Conservation (phyloP, 768 basidiomycete genomes). For the Trichaptum fuscoviolaceum region DNA sequence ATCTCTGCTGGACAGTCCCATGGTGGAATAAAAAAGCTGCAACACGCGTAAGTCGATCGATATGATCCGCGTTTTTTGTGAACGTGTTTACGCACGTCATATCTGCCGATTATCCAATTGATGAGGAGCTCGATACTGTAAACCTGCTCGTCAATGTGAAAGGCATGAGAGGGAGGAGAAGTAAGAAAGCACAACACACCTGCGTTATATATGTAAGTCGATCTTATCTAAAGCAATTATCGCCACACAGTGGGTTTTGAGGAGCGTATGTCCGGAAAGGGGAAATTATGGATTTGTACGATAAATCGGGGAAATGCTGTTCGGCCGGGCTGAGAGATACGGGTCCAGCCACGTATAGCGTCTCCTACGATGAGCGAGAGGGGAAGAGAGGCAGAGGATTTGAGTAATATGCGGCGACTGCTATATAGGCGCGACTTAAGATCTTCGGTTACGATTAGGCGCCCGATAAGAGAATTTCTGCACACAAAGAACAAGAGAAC, state of each 20-base stretch:
- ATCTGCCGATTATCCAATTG: neutral
- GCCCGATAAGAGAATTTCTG: neutral
- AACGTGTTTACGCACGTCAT: slow-evolving; percentile 1
- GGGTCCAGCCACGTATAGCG: slow-evolving; percentile 1
- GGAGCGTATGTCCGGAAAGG: neutral
- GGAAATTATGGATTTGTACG: neutral
- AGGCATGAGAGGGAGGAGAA: neutral
- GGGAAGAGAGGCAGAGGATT: neutral
- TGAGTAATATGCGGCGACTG: neutral
- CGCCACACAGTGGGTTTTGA: neutral
- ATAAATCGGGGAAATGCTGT: neutral
- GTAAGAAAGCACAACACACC: neutral
- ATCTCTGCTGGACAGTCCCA: neutral
- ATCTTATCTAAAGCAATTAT: neutral
- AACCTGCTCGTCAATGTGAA: neutral
- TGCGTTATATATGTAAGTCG: neutral
- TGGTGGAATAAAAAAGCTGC: neutral
- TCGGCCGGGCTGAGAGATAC: neutral
- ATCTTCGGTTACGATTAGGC: neutral
- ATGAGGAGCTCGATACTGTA: neutral
- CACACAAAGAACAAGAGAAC: neutral
- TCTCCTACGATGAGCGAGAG: neutral
- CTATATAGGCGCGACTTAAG: neutral
- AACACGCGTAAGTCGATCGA: neutral
- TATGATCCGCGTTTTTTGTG: neutral